phyloP scores from a whole-genome alignment of 768 basidiomycete species.

The Suillus alpinus region DNA sequence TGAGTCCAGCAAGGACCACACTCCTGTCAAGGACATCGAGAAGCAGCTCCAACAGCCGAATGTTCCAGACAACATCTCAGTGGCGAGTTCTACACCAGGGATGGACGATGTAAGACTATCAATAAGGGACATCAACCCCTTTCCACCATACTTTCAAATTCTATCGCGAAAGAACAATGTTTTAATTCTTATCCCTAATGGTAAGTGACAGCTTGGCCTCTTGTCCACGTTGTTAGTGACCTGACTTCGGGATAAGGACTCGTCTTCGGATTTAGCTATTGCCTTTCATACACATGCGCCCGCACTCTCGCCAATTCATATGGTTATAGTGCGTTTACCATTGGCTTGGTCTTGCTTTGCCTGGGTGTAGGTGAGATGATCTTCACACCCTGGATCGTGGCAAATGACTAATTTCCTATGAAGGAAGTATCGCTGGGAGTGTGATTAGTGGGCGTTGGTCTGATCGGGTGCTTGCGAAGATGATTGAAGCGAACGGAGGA shows the following conservation, averaged over 20 bases:
- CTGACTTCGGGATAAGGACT: conserved; percentile 43
- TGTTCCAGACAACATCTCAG: conserved; percentile 16
- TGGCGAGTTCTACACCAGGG: conserved; percentile 12
- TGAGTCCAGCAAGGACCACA: conserved; percentile 12
- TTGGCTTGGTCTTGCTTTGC: conserved; percentile 74
- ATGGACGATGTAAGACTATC: conserved; percentile 48
- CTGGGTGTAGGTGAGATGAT: conserved; percentile 59
- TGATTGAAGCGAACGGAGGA: conserved; percentile 46
- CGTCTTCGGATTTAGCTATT: conserved; percentile 68
- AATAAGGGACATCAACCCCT: conserved; percentile 69
- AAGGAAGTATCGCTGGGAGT: conserved; percentile 51
- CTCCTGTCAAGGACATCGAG: conserved; percentile 11
- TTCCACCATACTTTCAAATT: conserved; percentile 58
- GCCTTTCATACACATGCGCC: conserved; percentile 70
- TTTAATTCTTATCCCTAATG: conserved; percentile 44
- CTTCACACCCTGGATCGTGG: neutral
- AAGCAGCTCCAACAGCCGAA: conserved; percentile 21
- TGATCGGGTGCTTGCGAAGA: conserved; percentile 42
- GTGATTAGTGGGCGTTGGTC: conserved; percentile 58
- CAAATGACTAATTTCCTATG: neutral
- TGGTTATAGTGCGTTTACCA: conserved; percentile 60
- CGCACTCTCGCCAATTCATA: conserved; percentile 66
- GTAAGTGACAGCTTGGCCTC: conserved; percentile 8
- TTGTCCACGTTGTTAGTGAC: conserved; percentile 8
- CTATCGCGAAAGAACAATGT: conserved; percentile 66